Conservation (phyloP, 139 green algal species). For the Choricystis sp. region DNA sequence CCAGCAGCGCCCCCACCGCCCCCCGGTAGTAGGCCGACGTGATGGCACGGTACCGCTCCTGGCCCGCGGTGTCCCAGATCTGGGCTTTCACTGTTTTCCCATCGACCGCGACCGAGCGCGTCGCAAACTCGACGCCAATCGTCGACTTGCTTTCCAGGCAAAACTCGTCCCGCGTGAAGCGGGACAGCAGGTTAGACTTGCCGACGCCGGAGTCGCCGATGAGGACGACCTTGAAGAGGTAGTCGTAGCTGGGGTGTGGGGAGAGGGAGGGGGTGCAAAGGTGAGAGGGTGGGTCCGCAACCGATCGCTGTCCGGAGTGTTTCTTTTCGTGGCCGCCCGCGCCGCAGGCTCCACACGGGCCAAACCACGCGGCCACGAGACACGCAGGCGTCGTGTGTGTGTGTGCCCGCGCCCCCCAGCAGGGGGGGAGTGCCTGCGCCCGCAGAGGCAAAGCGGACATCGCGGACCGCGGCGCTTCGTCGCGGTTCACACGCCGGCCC, state of each 20-base stretch:
- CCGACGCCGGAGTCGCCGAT: constrained; percentile 97
- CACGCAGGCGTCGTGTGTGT: no score
- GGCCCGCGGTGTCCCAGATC: constrained; percentile 98
- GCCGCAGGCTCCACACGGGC: no score
- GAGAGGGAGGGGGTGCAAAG: background rate
- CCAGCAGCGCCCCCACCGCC: constrained; percentile 89
- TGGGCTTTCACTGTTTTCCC: constrained; percentile 99
- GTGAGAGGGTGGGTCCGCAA: constrained; percentile 4
- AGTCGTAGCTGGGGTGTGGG: constrained; percentile 81
- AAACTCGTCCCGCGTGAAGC: constrained; percentile 99
- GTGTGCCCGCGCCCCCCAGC: no score
- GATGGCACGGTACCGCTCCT: constrained; percentile 96
- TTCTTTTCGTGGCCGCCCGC: no score
- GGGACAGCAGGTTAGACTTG: constrained; percentile 94
- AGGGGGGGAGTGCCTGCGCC: no score
- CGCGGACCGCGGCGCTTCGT: no score
- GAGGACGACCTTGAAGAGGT: constrained; percentile 98
- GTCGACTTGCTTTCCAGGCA: constrained; percentile 96
- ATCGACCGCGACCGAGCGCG: constrained; percentile 75
- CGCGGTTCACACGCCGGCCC: no score
- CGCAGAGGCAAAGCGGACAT: no score
- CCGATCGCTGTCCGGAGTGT: background rate
- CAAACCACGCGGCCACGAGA: no score
- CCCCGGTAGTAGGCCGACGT: constrained; percentile 98
- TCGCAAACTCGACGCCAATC: constrained; percentile 99